phyloP scores from a whole-genome alignment of 1,139 yeast genomes.

The Candida sp. region DNA sequence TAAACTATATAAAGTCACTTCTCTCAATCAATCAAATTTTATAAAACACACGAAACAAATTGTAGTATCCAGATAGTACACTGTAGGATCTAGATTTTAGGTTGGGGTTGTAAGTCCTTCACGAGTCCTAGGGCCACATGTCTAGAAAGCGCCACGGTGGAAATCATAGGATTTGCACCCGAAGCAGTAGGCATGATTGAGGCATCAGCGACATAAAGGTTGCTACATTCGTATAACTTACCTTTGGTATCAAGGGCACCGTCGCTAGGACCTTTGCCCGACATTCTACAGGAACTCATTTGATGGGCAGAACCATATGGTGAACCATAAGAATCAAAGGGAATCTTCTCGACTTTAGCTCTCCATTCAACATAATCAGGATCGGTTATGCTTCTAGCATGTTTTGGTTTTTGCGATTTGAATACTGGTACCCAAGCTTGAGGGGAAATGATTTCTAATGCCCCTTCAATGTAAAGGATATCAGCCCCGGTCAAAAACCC shows the following conservation, averaged over 20 bases:
- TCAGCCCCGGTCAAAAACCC: conserved; percentile 45
- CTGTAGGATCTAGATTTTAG: conserved; percentile 20
- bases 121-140: conserved; percentile 32
- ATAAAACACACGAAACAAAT: not conserved
- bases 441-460: conserved; percentile 41
- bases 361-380: conserved; percentile 48
- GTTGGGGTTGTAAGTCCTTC: conserved; percentile 28
- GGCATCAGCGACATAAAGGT: conserved; percentile 56
- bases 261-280: conserved; percentile 43
- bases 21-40: not conserved
- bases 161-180: conserved; percentile 56
- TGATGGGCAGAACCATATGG: conserved; percentile 57
- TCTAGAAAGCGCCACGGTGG: conserved; percentile 41
- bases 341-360: conserved; percentile 20
- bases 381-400: conserved; percentile 40
- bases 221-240: conserved; percentile 49
- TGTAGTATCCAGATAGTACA: not conserved
- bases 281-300: conserved; percentile 57
- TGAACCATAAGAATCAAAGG: conserved; percentile 26
- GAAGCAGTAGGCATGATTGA: conserved; percentile 57
- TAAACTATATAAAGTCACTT: too few relatives aligned
- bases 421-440: conserved; percentile 38
- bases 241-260: conserved; percentile 53
- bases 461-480: conserved; percentile 50
- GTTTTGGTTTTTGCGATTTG: conserved; percentile 35